Conservation (phyloP, 2,329 filamentous ascomycete genomes). For the Byssochlamys sp. region DNA sequence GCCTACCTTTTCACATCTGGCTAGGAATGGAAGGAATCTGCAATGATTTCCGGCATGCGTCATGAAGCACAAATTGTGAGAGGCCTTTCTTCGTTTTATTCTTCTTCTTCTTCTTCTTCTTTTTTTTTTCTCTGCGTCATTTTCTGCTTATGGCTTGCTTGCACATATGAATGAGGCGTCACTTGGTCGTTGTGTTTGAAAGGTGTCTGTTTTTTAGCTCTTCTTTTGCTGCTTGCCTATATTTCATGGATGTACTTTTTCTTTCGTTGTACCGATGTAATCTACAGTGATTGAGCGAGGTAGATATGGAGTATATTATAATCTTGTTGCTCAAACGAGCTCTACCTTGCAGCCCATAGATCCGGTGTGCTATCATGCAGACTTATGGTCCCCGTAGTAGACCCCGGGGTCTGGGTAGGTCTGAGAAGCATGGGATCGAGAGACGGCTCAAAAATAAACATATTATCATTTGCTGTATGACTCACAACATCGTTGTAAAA, state of each 20-base stretch:
- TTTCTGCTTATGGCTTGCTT: not conserved
- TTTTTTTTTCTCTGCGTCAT: not conserved
- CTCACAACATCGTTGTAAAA: not conserved
- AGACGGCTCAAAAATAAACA: not conserved
- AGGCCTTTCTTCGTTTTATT: not conserved
- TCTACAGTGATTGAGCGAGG: slow-evolving; percentile 15
- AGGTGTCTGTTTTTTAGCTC: not conserved
- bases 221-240: not conserved
- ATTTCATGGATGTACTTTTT: not conserved
- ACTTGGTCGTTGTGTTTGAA: not conserved
- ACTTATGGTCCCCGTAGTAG: too few relatives aligned
- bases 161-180: not conserved
- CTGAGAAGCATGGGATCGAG: not conserved
- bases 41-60: not conserved
- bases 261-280: not conserved
- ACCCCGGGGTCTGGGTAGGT: too few relatives aligned
- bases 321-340: not conserved
- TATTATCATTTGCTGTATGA: not conserved
- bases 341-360: not conserved
- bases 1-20: not conserved
- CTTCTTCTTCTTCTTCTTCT: not conserved
- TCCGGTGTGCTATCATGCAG: too few relatives aligned
- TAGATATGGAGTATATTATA: slow-evolving; percentile 10
- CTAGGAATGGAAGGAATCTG: not conserved
- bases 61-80: not conserved